phyloP scores from a whole-genome alignment of 2,329 filamentous ascomycete species.

The Paracoccidioides brasiliensis region DNA sequence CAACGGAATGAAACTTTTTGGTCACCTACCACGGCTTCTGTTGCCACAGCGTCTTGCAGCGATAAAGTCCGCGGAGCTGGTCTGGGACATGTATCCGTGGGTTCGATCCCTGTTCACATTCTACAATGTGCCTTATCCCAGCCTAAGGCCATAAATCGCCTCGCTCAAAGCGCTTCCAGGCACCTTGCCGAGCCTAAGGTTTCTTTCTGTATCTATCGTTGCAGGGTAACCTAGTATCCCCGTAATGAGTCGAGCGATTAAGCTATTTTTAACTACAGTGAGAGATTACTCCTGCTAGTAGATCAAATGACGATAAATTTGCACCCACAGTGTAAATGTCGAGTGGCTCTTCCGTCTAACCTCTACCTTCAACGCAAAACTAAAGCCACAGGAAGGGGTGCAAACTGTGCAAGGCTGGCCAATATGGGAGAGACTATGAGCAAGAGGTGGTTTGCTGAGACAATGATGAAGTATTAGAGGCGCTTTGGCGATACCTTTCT shows the following conservation, averaged over 20 bases:
- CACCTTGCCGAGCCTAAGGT: conserved; percentile 2
- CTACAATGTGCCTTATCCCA: no score
- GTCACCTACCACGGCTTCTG: conserved; percentile 2
- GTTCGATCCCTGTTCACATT: not conserved
- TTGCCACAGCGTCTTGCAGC: conserved; percentile 3
- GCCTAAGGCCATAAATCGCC: not conserved
- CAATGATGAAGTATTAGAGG: not conserved
- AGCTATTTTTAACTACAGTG: not conserved
- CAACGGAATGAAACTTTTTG: conserved; percentile 1
- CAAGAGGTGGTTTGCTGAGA: not conserved
- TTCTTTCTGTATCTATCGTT: conserved; percentile 4
- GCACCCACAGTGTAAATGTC: not conserved
- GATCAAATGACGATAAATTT: conserved; percentile 3
- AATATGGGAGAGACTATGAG: not conserved
- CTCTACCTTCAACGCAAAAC: conserved; percentile 1
- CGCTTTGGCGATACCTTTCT: not conserved
- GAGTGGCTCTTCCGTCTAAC: not conserved
- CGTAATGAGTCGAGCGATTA: not conserved
- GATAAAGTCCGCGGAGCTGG: conserved; percentile 4
- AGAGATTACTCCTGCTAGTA: conserved; percentile 2
- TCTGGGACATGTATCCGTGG: conserved; percentile 5
- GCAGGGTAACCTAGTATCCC: not conserved
- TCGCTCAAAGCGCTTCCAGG: conserved; percentile 4
- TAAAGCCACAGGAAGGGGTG: not conserved
- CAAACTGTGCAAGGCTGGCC: not conserved